phyloP scores from a whole-genome alignment of 164 flowering plant genomes.

The Echeveria elegans region DNA sequence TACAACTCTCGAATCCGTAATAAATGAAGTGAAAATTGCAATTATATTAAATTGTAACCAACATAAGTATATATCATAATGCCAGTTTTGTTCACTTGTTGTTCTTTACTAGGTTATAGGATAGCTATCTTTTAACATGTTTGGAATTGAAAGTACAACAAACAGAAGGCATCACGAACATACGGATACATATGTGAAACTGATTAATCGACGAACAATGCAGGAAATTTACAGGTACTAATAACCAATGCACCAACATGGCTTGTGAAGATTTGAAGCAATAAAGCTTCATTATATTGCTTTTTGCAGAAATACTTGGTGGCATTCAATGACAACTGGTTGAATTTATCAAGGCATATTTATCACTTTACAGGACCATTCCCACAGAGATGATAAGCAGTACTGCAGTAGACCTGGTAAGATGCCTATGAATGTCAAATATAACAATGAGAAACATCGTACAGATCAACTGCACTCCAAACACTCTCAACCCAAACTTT shows the following conservation, averaged over 20 bases:
- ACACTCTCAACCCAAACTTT: slow-evolving; percentile 73
- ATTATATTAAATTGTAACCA: background rate
- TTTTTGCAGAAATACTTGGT: background rate
- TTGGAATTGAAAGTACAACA: background rate
- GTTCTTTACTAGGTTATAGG: too few relatives aligned
- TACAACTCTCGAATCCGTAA: slow-evolving; percentile 78
- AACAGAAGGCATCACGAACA: background rate
- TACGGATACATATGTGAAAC: background rate
- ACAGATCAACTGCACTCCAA: slow-evolving; percentile 72
- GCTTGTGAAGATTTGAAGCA: too few relatives aligned
- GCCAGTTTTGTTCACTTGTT: background rate
- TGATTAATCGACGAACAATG: background rate
- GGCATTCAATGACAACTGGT: background rate
- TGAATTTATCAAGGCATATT: background rate
- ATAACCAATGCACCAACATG: background rate
- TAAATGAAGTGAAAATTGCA: slow-evolving; percentile 16
- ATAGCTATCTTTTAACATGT: background rate
- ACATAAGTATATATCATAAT: background rate
- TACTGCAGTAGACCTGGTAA: slow-evolving; percentile 55
- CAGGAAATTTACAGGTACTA: background rate
- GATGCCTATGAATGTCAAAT: slow-evolving; percentile 93
- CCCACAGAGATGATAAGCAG: background rate
- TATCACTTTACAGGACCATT: background rate
- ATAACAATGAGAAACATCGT: slow-evolving; percentile 81
- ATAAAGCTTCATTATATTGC: background rate